A percentile compares a stretch with the other conserved stretches of the same genome.
These are phyloP conservation scores for Tolypocladium paradoxum DNA, from an alignment of 2,329 filamentous ascomycete genomes.

Conservation along the genomic window DNA sequence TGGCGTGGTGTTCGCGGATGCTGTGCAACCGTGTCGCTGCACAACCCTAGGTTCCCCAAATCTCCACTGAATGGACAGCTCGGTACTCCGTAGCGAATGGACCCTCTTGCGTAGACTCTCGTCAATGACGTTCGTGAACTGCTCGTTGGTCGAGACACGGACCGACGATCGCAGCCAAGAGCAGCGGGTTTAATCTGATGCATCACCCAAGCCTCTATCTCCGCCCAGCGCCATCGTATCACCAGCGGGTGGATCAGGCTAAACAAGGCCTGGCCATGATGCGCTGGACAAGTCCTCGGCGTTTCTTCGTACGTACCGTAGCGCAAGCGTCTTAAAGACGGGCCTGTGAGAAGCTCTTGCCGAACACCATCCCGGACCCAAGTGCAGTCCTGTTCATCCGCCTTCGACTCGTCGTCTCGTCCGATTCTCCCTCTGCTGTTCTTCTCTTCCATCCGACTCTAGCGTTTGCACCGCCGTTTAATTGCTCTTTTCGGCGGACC, in stretches of 20 bases:
- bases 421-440: background rate
- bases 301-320: background rate
- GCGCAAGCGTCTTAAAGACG: background rate
- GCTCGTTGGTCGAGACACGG: too few species aligned
- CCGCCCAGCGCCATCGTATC: background rate
- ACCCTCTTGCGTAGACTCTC: background rate
- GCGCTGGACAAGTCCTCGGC: background rate
- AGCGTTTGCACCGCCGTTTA: background rate
- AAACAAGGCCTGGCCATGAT: background rate
- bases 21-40: background rate
- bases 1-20: background rate
- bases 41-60: background rate
- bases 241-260: background rate
- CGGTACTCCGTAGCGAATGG: background rate
- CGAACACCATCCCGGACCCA: background rate
- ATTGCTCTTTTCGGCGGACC: background rate
- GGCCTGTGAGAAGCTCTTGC: background rate
- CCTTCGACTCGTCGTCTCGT: background rate
- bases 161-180: too few species aligned
- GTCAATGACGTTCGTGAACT: background rate
- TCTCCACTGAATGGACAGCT: background rate
- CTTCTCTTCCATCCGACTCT: background rate
- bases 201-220: background rate
- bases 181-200: background rate
- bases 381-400: background rate